A percentile compares a stretch with the other conserved stretches of the same genome.
Conservation (phyloP, 352 stramenopile genomes). For the Pythium biforme region DNA sequence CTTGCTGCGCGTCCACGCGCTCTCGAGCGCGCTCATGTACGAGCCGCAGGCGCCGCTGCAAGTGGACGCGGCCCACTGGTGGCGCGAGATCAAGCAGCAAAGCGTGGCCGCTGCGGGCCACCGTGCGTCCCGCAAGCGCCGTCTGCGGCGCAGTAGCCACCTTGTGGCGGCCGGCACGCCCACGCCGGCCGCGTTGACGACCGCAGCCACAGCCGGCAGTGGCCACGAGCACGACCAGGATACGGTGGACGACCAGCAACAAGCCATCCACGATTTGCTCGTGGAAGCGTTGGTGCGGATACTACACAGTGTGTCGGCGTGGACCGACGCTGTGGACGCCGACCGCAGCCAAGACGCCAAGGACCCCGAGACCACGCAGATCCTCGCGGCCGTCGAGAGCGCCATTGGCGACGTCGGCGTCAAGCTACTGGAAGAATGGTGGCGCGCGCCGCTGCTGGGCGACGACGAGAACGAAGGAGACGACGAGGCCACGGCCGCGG, state of each 20-base stretch:
- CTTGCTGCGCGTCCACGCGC: conserved; percentile 24
- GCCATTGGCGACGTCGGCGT: conserved; percentile 25
- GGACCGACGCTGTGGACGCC: conserved; percentile 3
- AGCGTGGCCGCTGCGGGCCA: conserved; percentile 14
- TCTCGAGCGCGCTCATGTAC: conserved; percentile 24
- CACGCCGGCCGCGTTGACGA: too few relatives aligned
- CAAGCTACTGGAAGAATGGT: conserved; percentile 26
- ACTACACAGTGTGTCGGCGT: conserved; percentile 20
- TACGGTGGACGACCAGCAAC: background rate
- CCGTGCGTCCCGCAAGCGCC: conserved; percentile 22
- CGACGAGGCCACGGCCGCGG: background rate
- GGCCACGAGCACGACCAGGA: background rate
- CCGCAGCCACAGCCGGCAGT: background rate
- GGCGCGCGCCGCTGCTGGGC: conserved; percentile 1
- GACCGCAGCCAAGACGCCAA: background rate
- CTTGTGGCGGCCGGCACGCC: too few relatives aligned
- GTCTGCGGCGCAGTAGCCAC: conserved; percentile 5
- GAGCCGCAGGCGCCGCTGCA: conserved; percentile 22
- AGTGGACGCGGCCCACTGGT: conserved; percentile 29
- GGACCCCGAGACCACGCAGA: background rate
- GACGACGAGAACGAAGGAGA: background rate
- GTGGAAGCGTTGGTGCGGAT: conserved; percentile 23
- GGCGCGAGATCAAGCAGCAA: conserved; percentile 24
- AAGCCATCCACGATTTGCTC: conserved; percentile 11
- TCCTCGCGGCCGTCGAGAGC: conserved; percentile 15